Conservation (phyloP, 768 basidiomycete species). For the Dioszegia aurantiaca region DNA sequence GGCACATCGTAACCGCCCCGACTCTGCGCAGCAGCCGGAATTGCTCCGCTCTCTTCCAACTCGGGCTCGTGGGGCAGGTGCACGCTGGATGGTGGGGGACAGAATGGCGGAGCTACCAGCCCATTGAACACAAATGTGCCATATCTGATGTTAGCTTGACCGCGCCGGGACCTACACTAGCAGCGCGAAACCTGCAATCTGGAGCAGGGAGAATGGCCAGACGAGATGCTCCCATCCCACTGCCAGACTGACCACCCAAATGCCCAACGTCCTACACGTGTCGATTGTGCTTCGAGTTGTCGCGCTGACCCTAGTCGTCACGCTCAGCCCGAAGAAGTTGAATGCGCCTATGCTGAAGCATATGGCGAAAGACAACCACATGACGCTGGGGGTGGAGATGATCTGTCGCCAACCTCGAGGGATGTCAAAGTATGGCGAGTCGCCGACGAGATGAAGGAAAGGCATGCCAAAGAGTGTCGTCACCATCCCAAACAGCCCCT, state of each 20-base stretch:
- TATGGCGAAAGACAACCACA: conserved; percentile 68
- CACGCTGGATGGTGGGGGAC: conserved; percentile 53
- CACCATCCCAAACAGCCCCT: conserved; percentile 84
- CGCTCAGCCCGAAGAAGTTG: conserved; percentile 82
- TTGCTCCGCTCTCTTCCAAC: conserved; percentile 71
- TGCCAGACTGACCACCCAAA: conserved; percentile 81
- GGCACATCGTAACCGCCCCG: conserved; percentile 76
- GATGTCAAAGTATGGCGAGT: conserved; percentile 70
- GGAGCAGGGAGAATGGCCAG: conserved; percentile 76
- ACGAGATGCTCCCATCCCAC: conserved; percentile 86
- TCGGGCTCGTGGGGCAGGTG: too few species aligned
- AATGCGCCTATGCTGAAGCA: conserved; percentile 73
- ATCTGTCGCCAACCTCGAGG: conserved; percentile 86
- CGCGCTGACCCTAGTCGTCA: conserved; percentile 88
- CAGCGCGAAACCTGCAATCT: conserved; percentile 78
- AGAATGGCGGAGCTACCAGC: conserved; percentile 68
- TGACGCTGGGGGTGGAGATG: conserved; percentile 68
- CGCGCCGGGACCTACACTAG: conserved; percentile 67
- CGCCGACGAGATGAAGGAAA: conserved; percentile 57
- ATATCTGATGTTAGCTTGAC: conserved; percentile 59
- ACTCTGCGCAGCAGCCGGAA: conserved; percentile 66
- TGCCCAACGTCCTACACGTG: conserved; percentile 90
- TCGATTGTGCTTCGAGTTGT: conserved; percentile 83
- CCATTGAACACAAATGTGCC: conserved; percentile 95
- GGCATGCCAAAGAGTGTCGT: conserved; percentile 78